Evolutionary conservation across 2,329 filamentous ascomycete genomes (phyloP), one percentile per base, ranked within the genome.

Genomic region (Ilyonectria mors-panacis): DNA sequence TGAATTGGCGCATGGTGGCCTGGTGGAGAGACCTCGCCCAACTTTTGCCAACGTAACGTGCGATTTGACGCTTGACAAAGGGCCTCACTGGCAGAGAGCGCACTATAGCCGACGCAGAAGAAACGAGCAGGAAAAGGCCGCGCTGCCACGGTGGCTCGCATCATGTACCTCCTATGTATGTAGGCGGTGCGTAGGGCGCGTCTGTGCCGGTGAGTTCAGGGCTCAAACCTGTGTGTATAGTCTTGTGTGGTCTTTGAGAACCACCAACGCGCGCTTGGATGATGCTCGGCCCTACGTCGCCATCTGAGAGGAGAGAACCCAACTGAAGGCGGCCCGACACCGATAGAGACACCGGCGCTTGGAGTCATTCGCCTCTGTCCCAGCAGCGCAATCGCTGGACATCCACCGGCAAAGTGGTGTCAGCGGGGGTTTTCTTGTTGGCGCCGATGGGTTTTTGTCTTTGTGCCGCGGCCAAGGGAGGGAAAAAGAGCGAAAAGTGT

Each of bases 91-190:
- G 35, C 23, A 26, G 23, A 37, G 21, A 30, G 6, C 30, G 33
- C 37, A 50, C 21, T 42, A 21, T 23, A 30, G 23, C n/a, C 28
- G 33, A 19, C 21, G n/a, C 23, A 48, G 19, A 63, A 54, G 28
- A 47, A 30, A 48, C 53, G 26, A 53, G 58, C 33, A 58, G 57
- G 45, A 61, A 57, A 55, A 45, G 37, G 37, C 12, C 39, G 51
- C 59, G 48, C 28, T 63, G 65, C 59, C 64, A 66, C 59, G 59
- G 59, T 66, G 54, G 64, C 59, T 55, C 59, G 64, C 64, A 63
- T 66, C 51, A 63, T 66, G 64, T 59, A 63, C 47, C 10, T 48
- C 3, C 23, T 9, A 50, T 28, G 47, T 33, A 48, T 48, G 54
- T 48, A 54, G 64, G 58, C 60, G 23, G 10, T 44, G 53, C 54